Evolutionary conservation across 805 yeast genomes (phyloP), one percentile per base, ranked within the genome.

Genomic region (Saturnispora sekii): DNA sequence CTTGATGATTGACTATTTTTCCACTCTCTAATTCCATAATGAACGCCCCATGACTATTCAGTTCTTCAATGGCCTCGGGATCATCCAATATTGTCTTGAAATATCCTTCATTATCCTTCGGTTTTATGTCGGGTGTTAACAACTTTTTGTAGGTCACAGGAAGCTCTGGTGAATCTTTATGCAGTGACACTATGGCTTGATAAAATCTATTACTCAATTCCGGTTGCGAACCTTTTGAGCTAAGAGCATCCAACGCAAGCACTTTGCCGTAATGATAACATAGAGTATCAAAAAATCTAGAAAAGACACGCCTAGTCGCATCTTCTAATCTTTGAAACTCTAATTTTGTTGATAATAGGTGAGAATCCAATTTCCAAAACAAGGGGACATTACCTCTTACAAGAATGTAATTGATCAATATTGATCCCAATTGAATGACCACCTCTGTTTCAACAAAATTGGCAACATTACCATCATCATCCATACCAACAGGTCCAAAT

Each of bases 401-500:
- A 18, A 73, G 61, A 6, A 71, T 65, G 47, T 72, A 72, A 5
- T 76, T 50, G 56, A 68, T 38, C 55, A 62, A 29, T 61, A 64
- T 5, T 70, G 62, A 29, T 15, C 44, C 38, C 39, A 71, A 70
- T 9, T 42, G 43, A 9, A 74, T 54, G 8, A 75, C 63, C 12
- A 74, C 55, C 55, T 76, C 81, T 4, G 76, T 64, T 51, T 76
- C 81, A 17, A 68, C 73, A 52, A 64, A 74, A 51, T 75, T 74
- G 3, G 87, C 86, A 33, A 79, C 84, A 51, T 79, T 64, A 0
- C 84, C 56, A 35, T 72, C 71, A 48, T 76, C 81, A 53, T 76
- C 81, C 52, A 74, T 66, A 31, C 81, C 77, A 64, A 72, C 72
- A 29, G 75, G 75, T 1, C 81, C 81, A 54, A 74, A 75, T 15